phyloP scores from a whole-genome alignment of 177 flowering plant genomes.

The Vitis hybrid region DNA sequence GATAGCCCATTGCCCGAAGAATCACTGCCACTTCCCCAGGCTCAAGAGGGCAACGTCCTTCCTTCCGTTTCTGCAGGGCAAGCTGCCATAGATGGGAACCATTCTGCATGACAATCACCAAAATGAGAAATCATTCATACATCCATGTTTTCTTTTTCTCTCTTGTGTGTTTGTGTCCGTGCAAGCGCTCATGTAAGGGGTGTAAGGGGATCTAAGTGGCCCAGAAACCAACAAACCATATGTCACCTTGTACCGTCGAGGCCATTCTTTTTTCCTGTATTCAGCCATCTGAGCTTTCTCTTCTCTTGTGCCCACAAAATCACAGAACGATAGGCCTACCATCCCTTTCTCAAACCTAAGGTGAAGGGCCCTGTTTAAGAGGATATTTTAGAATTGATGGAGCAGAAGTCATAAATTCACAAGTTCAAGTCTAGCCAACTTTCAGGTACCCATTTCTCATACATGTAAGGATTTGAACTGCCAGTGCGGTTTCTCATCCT shows the following conservation, averaged over 20 bases:
- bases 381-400: not conserved
- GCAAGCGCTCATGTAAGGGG: too few relatives aligned
- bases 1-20: conserved; percentile 96
- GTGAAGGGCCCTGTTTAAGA: conserved; percentile 88
- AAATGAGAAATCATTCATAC: conserved; percentile 6
- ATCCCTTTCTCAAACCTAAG: conserved; percentile 99
- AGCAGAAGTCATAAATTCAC: conserved; percentile 1
- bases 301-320: conserved; percentile 96
- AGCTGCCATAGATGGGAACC: conserved; percentile 96
- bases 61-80: conserved; percentile 95
- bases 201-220: not conserved
- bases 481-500: conserved; percentile 95
- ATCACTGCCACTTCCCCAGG: conserved; percentile 99
- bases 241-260: conserved; percentile 87
- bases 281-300: conserved; percentile 92
- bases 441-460: conserved; percentile 15
- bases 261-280: conserved; percentile 98
- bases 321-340: conserved; percentile 99
- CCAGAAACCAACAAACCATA: not conserved
- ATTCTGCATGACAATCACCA: conserved; percentile 55
- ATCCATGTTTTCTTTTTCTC: not conserved
- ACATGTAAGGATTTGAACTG: conserved; percentile 85
- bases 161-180: too few relatives aligned
- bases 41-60: conserved; percentile 98
- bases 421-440: not conserved